A percentile compares a stretch with the other conserved stretches of the same genome.
Evolutionary conservation across 768 basidiomycete species (phyloP).

Genomic region (Filobasidium floriforme): DNA sequence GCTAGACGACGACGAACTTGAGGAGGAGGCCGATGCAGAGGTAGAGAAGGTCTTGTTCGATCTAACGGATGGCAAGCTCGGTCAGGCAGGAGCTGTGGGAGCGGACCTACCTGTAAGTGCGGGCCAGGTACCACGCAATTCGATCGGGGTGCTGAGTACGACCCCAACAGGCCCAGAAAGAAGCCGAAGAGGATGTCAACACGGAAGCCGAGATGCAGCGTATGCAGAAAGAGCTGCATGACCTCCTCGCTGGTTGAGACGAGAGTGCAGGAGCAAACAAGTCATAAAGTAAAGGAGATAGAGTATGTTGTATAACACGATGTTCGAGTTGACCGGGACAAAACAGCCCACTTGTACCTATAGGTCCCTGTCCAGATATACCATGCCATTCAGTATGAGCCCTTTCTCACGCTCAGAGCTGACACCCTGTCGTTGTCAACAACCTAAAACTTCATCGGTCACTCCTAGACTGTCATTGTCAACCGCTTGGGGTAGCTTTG

Average conservation of each 20-base stretch:
- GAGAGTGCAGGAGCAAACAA: background rate
- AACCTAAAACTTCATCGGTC: too few relatives aligned
- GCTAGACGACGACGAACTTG: constrained; percentile 84
- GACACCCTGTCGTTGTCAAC: too few relatives aligned
- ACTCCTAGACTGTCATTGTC: too few relatives aligned
- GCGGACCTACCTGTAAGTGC: constrained; percentile 66
- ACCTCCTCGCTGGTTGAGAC: constrained; percentile 59
- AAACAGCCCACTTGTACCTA: too few relatives aligned
- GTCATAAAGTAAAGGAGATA: too few relatives aligned
- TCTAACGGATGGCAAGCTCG: constrained; percentile 91
- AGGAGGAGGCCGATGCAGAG: constrained; percentile 93
- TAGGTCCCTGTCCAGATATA: too few relatives aligned
- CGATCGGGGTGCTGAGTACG: constrained; percentile 13
- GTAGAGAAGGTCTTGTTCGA: constrained; percentile 95
- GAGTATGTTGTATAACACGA: too few relatives aligned
- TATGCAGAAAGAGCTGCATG: constrained; percentile 81
- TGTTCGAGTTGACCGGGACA: too few relatives aligned
- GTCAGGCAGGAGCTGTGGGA: constrained; percentile 66
- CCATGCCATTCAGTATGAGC: too few relatives aligned
- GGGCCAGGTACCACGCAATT: too few relatives aligned
- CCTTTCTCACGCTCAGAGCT: too few relatives aligned
- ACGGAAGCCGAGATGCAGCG: constrained; percentile 80
- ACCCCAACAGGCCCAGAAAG: constrained; percentile 53
- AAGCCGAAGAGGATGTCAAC: constrained; percentile 66
- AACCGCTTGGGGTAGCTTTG: too few relatives aligned